Percentiles rank a stretch among this genome's conserved stretches.
These are phyloP conservation scores for Hypoxylon sp. DNA, from an alignment of 2,329 filamentous ascomycete genomes.

Conservation along the genomic window DNA sequence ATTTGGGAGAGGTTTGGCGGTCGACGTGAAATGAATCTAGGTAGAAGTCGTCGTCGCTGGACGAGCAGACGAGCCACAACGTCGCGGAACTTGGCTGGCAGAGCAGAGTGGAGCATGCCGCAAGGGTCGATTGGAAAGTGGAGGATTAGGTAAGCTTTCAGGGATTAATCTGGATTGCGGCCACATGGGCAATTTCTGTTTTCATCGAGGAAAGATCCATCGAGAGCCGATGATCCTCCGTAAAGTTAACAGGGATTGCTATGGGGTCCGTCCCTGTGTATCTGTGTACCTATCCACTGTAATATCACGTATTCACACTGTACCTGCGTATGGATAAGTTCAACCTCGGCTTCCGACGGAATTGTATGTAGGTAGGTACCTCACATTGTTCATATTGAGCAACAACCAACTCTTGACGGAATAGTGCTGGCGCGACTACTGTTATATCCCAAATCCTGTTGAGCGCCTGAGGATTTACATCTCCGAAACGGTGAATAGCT, in stretches of 20 bases:
- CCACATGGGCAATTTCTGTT: constrained; percentile 32
- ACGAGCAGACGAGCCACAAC: constrained; percentile 30
- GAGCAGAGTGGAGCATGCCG: constrained; percentile 14
- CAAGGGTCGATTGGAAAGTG: constrained; percentile 2
- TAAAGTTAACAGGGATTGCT: too few relatives aligned
- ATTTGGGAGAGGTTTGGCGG: constrained; percentile 61
- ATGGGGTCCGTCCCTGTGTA: too few relatives aligned
- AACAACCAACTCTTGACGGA: too few relatives aligned
- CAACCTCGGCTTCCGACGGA: constrained; percentile 25
- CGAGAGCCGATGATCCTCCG: too few relatives aligned
- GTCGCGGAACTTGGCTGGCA: constrained; percentile 26
- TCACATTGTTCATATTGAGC: too few relatives aligned
- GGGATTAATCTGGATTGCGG: constrained; percentile 27
- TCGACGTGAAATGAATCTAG: constrained; percentile 60
- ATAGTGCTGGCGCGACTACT: too few relatives aligned
- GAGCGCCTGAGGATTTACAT: not conserved
- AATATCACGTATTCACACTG: constrained; percentile 17
- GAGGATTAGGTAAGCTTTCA: constrained; percentile 39
- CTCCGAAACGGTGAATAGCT: not conserved
- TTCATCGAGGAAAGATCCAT: constrained; percentile 5
- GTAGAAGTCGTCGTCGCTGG: constrained; percentile 38
- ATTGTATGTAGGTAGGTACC: too few relatives aligned
- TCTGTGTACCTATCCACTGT: not conserved
- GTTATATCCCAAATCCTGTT: not conserved
- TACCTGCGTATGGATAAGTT: not conserved